A percentile compares a stretch with the other conserved stretches of the same genome.
Evolutionary conservation across 1,284 basidiomycete genomes (phyloP).

Genomic region (Cryptococcus hybrid): DNA sequence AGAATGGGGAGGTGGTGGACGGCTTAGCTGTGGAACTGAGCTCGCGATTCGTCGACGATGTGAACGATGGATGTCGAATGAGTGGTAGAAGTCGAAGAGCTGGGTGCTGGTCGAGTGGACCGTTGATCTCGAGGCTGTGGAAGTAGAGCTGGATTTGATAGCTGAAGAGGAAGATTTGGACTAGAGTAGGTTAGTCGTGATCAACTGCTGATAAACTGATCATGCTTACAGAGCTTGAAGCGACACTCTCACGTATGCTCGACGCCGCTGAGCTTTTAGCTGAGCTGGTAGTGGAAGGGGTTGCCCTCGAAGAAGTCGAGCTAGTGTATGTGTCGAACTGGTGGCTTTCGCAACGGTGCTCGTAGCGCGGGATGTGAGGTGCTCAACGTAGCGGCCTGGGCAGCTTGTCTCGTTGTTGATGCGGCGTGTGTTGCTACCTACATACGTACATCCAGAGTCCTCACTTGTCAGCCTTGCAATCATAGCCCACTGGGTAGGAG

Average conservation of each 20-base stretch:
- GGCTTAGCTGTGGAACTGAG: background rate
- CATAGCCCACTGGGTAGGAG: no score
- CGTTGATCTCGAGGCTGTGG: conserved; percentile 3
- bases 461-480: no score
- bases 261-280: background rate
- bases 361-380: background rate
- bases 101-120: conserved; percentile 3
- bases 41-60: background rate
- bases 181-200: background rate
- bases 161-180: conserved; percentile 5
- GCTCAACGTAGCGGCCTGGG: conserved; percentile 11
- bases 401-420: conserved; percentile 9
- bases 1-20: conserved; percentile 6
- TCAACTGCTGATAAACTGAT: background rate
- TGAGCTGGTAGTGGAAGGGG: background rate
- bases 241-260: background rate
- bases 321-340: background rate
- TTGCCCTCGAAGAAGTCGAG: background rate
- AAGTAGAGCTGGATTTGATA: conserved; percentile 4
- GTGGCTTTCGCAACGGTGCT: background rate
- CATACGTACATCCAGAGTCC: no score
- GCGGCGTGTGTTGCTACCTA: background rate
- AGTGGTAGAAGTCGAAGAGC: conserved; percentile 5
- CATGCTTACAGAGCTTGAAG: background rate
- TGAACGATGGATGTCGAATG: conserved; percentile 3